Base-by-base conservation (phyloP, 257 asterid species). In the Fraxinus americana region DNA sequence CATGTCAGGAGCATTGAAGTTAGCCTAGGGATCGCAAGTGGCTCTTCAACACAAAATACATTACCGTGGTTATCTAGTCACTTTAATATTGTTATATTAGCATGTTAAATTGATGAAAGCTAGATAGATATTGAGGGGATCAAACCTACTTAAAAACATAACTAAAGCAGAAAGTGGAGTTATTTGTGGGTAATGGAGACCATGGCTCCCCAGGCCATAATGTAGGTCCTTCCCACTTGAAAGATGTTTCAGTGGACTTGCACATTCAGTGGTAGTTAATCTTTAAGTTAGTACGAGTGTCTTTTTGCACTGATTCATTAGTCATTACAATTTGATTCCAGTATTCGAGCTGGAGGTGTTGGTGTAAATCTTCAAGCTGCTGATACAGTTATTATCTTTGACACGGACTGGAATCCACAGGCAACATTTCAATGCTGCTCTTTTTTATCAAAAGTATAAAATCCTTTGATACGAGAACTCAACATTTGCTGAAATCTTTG, bases 331-430 rank as follows among this genome's bases (percentile, higher is more conserved):
- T 81, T 36, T 81, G 73, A 73, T 82, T 34, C 75, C 82, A 96
- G 99, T 86, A 96, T 96, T 83, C 99, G 99, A 78, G 99, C 99
- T 82, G 99, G 99, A 80, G 99, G 99, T n/a, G 99, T 96, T 75
- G 99, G 99, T 59, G 98, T 93, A 75, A 93, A 96, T 90, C 98
- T 93, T 79, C 99, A 96, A 85, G 99, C 99, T 75, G 99, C 99
- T 77, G 99, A 96, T 85, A 96, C 99, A 74, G 99, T 96, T 83
- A 96, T 96, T 39, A 92, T 96, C 79, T 96, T 96, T 79, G 99
- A 96, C 87, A 96, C 99, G 0, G 99, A 96, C 82, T 96, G 99
- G 99, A 96, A 96, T 85, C 99, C 99, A 41, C 99, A 96, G 96
- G 99, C 83, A 89, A 85, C 52, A 52, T 78, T 70, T 73, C 32